phyloP scores from a whole-genome alignment of 495 filamentous ascomycete genomes.

The Penicillium nucicola region DNA sequence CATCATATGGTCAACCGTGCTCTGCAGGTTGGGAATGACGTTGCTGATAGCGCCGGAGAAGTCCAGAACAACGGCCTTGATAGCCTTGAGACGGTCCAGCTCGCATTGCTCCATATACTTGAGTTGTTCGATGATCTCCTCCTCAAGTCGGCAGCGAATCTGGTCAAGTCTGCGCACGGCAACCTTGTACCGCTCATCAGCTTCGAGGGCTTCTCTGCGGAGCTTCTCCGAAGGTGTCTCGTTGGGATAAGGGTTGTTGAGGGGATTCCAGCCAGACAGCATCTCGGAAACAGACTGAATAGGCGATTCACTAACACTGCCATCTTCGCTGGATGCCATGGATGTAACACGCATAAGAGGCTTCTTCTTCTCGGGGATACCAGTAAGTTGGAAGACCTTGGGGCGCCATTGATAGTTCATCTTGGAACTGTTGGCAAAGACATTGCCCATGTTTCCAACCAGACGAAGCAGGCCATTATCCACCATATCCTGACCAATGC shows the following conservation, averaged over 20 bases:
- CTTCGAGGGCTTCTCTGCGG: conserved; percentile 82
- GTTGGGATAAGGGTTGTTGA: conserved; percentile 84
- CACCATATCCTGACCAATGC: conserved; percentile 90
- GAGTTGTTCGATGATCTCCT: conserved; percentile 87
- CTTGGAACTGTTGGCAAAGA: conserved; percentile 94
- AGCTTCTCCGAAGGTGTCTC: conserved; percentile 86
- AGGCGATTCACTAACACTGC: conserved; percentile 63
- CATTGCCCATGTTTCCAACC: conserved; percentile 90
- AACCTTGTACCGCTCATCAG: conserved; percentile 91
- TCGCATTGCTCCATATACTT: conserved; percentile 98
- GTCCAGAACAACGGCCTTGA: conserved; percentile 95
- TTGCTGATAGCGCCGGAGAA: conserved; percentile 98
- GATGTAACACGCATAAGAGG: conserved; percentile 69
- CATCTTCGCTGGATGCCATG: conserved; percentile 52
- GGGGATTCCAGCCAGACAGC: conserved; percentile 83
- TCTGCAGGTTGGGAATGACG: conserved; percentile 92
- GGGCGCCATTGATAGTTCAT: conserved; percentile 97
- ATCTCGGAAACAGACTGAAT: conserved; percentile 82
- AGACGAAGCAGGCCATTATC: conserved; percentile 81
- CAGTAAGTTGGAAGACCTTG: conserved; percentile 82
- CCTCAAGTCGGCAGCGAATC: conserved; percentile 89
- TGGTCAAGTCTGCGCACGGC: conserved; percentile 80
- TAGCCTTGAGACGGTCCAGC: conserved; percentile 90
- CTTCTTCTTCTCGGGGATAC: conserved; percentile 83
- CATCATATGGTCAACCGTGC: conserved; percentile 97